Evolutionary conservation across 805 yeast genomes (phyloP), one percentile per base, ranked within the genome.

Genomic region (Ogataea salicorniae): DNA sequence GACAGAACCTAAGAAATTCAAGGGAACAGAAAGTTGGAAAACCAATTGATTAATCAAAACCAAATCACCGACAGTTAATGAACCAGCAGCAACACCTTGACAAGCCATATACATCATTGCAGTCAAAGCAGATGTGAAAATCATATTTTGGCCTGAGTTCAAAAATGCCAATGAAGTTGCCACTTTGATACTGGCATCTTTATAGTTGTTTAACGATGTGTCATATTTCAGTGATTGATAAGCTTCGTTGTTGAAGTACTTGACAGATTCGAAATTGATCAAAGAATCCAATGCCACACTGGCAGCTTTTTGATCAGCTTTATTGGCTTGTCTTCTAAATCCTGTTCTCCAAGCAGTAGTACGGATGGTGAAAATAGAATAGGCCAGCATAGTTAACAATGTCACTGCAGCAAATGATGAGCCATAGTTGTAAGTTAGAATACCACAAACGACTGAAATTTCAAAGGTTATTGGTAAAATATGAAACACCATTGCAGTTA

Each of bases 101-200:
- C 96, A 88, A 15, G 97, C 97, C 95, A 94, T 84, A 65, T 87
- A 94, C 99, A 94, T 94, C 95, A 94, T 94, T 2, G 83, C 87
- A 1, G 99, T 94, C 53, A 94, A 71, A 1, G 99, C 98, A 37
- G 87, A 68, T 0, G 97, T 87, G 68, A 87, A 87, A 33, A 87
- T 87, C 46, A 85, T 57, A 61, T 83, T 86, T 63, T 87, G 95
- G 16, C 95, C 95, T 0, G 89, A 75, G 54, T 87, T 87, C 51
- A 87, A 71, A 59, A 77, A 87, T 22, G 94, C 90, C 52, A 87
- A 69, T 0, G 94, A 86, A 3, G 92, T 87, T 2, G 92, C 90
- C n/a, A 87, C 88, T 60, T 85, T 84, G 54, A 87, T 81, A 29
- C 83, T 80, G 2, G 90, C 80, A 50, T 76, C 71, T 63, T 88